Conservation (phyloP, 495 filamentous ascomycete genomes). For the Parmelia sp. region DNA sequence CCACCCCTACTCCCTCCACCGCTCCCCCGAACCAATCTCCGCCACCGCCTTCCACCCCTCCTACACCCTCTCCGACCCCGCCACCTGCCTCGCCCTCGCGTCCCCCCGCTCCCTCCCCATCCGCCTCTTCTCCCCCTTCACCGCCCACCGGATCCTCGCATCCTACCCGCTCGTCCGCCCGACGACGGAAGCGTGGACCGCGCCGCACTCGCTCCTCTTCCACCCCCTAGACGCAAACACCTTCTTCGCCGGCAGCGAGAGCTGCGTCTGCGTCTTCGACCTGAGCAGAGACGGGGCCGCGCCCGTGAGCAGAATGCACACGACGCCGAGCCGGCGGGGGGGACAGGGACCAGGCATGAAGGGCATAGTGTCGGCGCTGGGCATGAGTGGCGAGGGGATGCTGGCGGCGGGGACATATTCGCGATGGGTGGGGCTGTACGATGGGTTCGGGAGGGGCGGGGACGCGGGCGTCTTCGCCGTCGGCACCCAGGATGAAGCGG, state of each 20-base stretch:
- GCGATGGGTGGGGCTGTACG: constrained; percentile 71
- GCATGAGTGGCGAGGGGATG: constrained; percentile 45
- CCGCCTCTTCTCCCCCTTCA: constrained; percentile 57
- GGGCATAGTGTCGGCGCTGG: constrained; percentile 69
- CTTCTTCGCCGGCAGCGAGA: constrained; percentile 67
- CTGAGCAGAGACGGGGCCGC: constrained; percentile 56
- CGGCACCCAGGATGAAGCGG: constrained; percentile 33
- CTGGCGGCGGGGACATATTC: constrained; percentile 81
- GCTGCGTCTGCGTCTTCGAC: constrained; percentile 73
- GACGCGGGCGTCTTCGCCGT: constrained; percentile 60
- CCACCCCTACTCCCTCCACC: constrained; percentile 54
- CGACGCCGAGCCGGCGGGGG: constrained; percentile 71
- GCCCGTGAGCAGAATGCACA: constrained; percentile 57
- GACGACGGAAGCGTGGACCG: constrained; percentile 72
- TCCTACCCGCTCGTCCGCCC: constrained; percentile 66
- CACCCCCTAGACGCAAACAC: constrained; percentile 46
- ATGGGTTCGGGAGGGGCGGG: constrained; percentile 56
- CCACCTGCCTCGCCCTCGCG: constrained; percentile 62
- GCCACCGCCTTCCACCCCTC: constrained; percentile 65
- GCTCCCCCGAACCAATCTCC: constrained; percentile 62
- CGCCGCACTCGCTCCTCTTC: constrained; percentile 70
- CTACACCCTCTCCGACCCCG: constrained; percentile 58
- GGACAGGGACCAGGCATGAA: constrained; percentile 63
- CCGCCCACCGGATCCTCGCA: constrained; percentile 39
- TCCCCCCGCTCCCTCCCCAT: constrained; percentile 68